Base-by-base conservation (phyloP, 257 asterid genomes). In the Forsythia suspensa region DNA sequence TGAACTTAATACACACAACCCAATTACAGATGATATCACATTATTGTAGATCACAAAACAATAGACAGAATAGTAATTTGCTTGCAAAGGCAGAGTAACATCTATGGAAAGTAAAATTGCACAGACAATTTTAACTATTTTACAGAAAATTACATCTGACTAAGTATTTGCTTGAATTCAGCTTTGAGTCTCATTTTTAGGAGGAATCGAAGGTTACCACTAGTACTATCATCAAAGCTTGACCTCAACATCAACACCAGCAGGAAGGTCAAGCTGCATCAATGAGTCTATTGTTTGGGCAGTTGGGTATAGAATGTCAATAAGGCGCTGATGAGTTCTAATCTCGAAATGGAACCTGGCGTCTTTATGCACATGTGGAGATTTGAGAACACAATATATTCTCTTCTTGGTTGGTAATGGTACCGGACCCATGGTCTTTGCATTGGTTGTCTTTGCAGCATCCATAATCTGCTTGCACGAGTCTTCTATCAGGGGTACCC, bases 191-290 rank as follows among this genome's bases (percentile, higher is more conserved):
- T 59, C 59, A 52, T 36, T 48, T 70, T 40, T 80, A 59, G 24
- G 18, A 1, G 51, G 4, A 37, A 46, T 16, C 38, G 36, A 42
- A 73, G 55, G 36, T 80, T 61, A 76, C 71, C 67, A 1, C 40
- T 2, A 9, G 18, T 29, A 21, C 16, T 11, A 11, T 24, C 70
- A 67, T 70, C 87, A 95, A 59, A 95, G 98, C 93, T 95, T 91
- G 74, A 95, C 99, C 91, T 95, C 99, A n/a, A 95, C 99, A 59
- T 95, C 99, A 36, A 95, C 99, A 3, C 99, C 99, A 43, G 97
- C 97, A 65, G 98, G 99, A 87, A 95, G 86, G 85, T 93, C 98
- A 3, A 95, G 97, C 80, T 92, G 97, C 99, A 96, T 96, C 87
- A 96, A 85, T 4, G 97, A 92, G 85, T 96, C 99, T 24, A 94